Evolutionary conservation across 2,329 filamentous ascomycete species (phyloP).

Genomic region (Pseudogymnoascus sp.): DNA sequence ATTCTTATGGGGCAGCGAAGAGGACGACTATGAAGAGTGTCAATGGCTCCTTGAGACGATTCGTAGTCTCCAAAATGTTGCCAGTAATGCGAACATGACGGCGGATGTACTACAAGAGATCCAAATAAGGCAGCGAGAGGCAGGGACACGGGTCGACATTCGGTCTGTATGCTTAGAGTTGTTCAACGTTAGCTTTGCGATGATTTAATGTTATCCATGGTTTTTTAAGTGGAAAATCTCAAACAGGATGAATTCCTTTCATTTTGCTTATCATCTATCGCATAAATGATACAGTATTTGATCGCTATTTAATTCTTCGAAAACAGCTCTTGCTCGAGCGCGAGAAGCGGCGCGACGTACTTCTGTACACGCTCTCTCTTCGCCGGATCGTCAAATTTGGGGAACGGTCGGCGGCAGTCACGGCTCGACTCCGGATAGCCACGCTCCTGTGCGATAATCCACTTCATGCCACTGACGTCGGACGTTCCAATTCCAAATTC

Average conservation of each 20-base stretch:
- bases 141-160: conserved; percentile 31
- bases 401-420: conserved; percentile 48
- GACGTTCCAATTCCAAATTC: conserved; percentile 51
- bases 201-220: conserved; percentile 32
- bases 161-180: conserved; percentile 32
- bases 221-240: neutral
- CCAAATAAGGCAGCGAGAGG: conserved; percentile 31
- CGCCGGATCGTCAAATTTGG: conserved; percentile 37
- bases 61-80: conserved; percentile 31
- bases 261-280: neutral
- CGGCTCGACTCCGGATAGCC: conserved; percentile 44
- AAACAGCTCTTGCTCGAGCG: neutral
- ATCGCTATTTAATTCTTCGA: neutral
- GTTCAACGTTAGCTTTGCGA: conserved; percentile 46
- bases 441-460: conserved; percentile 45
- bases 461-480: conserved; percentile 54
- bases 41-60: conserved; percentile 44
- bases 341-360: conserved; percentile 1
- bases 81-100: conserved; percentile 33
- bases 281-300: conserved; percentile 2
- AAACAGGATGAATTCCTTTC: neutral
- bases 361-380: conserved; percentile 25
- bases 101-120: conserved; percentile 35
- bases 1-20: conserved; percentile 46
- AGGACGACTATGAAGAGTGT: conserved; percentile 39